Evolutionary conservation across 805 yeast species (phyloP).

Genomic region (Spencermartinsiella europaea): DNA sequence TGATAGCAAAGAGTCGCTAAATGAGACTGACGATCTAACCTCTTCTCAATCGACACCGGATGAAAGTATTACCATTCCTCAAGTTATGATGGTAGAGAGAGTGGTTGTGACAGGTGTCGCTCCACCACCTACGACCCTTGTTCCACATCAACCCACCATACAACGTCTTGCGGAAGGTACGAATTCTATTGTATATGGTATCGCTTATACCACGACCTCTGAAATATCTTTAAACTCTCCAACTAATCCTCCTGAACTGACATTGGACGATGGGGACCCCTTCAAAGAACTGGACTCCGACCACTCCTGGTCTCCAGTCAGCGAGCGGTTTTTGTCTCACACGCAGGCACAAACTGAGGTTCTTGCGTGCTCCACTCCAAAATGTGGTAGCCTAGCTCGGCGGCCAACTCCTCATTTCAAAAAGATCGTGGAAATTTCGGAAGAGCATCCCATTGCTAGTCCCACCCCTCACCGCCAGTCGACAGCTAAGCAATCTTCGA

Average conservation of each 20-base stretch:
- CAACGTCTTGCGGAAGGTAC: too few species aligned
- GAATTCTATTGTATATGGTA: background rate
- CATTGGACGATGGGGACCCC: constrained; percentile 1
- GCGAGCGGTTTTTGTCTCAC: background rate
- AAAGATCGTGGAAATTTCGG: background rate
- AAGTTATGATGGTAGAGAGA: background rate
- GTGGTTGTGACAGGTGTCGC: background rate
- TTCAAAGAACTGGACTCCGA: background rate
- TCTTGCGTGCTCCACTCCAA: background rate
- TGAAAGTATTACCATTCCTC: background rate
- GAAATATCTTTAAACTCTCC: background rate
- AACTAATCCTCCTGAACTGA: background rate
- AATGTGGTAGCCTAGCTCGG: background rate
- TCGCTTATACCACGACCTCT: background rate
- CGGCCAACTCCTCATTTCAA: background rate
- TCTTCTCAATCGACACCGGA: background rate
- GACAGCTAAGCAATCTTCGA: too few species aligned
- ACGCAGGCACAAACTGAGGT: background rate
- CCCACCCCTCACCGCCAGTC: background rate
- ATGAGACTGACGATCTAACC: background rate
- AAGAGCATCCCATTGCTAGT: background rate
- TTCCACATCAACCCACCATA: too few species aligned
- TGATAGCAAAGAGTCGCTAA: too few species aligned
- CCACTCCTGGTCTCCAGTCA: background rate
- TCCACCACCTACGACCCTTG: too few species aligned